Evolutionary conservation across 176 grass and related monocot species (phyloP), one percentile per base, ranked within the genome.

Genomic region (Stipa capillata): DNA sequence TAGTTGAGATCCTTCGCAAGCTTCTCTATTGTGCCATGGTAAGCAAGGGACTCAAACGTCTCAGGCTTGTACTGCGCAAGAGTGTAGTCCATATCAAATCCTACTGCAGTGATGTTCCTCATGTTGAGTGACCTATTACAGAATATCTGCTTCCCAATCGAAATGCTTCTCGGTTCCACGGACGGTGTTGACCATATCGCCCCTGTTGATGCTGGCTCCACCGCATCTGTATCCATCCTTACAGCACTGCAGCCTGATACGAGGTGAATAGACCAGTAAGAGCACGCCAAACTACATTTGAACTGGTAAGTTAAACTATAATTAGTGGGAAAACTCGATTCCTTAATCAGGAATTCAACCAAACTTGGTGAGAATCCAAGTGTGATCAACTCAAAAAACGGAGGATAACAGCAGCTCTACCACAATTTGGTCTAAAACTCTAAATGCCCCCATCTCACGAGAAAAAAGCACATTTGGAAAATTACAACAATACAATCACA

Each of bases 81-180:
- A 73, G 96, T 98, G 88, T 98, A 98, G 72, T 98, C 96, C 96
- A 98, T 98, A 70, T 98, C 96, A 90, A 98, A 98, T 48, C 96
- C 96, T 16, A 98, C 92, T 2, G 96, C 96, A 17, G 84, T 88
- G 43, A 94, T 98, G 80, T 95, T 98, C 92, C 85, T 98, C 95
- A 98, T 98, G 77, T 98, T 98, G 66, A 98, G 85, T 58, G 95
- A 94, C 50, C 95, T 88, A 10, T 98, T 98, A 59, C 96, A 98
- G 85, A 98, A 98, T 24, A 98, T 91, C 45, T 89, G 90, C 57
- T 95, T 98, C 78, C 92, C 96, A 2, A 94, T 85, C 20, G 92
- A 87, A 65, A 92, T 93, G 62, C 74, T 89, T 81, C 69, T 91
- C 1, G 85, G 78, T 15, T 86, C 76, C 53, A 59, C 84, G 0